Evolutionary conservation across 2,329 filamentous ascomycete genomes (phyloP).

Genomic region (Verticillium nonalfalfae): DNA sequence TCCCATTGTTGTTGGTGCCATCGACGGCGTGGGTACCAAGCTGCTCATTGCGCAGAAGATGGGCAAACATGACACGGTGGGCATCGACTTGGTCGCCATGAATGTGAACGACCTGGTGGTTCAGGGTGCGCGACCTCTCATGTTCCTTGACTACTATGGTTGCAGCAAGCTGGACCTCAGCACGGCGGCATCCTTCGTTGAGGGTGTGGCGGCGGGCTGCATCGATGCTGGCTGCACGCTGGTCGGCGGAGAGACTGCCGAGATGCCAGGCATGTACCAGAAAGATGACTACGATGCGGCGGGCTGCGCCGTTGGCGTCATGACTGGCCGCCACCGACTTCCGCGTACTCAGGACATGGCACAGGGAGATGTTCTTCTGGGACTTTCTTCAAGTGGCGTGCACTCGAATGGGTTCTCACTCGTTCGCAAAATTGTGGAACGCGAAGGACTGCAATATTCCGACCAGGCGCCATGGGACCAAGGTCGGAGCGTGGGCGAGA

Average conservation of each 20-base stretch:
- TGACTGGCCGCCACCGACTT: slow-evolving; percentile 62
- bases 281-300: slow-evolving; percentile 89
- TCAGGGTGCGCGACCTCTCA: slow-evolving; percentile 88
- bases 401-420: slow-evolving; percentile 98
- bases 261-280: slow-evolving; percentile 95
- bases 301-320: slow-evolving; percentile 82
- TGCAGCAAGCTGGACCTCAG: slow-evolving; percentile 80
- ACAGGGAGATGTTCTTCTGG: slow-evolving; percentile 78
- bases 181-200: slow-evolving; percentile 77
- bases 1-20: slow-evolving; percentile 85
- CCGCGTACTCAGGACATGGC: slow-evolving; percentile 72
- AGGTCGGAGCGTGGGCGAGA: slow-evolving; percentile 59
- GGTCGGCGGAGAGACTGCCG: slow-evolving; percentile 94
- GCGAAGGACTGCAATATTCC: slow-evolving; percentile 63
- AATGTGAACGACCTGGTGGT: slow-evolving; percentile 98
- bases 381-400: slow-evolving; percentile 76
- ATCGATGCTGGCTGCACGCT: slow-evolving; percentile 79
- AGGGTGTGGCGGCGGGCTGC: slow-evolving; percentile 85
- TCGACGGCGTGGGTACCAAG: slow-evolving; percentile 95
- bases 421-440: slow-evolving; percentile 81
- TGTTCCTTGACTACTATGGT: slow-evolving; percentile 97
- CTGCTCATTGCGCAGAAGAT: slow-evolving; percentile 91
- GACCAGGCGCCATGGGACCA: slow-evolving; percentile 71
- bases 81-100: slow-evolving; percentile 96
- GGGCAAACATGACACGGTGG: slow-evolving; percentile 87